Conservation (phyloP, 306 rosid genomes). For the Vigna trinervia region DNA sequence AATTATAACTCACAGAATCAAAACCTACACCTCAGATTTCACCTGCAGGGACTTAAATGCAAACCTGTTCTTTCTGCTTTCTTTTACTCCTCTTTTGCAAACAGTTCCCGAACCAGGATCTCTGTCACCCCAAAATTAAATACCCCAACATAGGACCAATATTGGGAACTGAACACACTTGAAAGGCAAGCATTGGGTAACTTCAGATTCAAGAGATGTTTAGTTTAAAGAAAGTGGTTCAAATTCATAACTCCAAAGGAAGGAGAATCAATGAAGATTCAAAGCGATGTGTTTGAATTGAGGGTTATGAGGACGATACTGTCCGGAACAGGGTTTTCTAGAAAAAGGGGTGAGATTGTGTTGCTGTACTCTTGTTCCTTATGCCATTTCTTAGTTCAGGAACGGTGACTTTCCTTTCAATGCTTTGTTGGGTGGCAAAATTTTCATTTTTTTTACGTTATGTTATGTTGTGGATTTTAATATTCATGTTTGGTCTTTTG, state of each 20-base stretch:
- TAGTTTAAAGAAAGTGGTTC: conserved; percentile 19
- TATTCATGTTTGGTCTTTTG: conserved; percentile 9
- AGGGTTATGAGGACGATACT: not conserved
- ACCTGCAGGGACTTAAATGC: conserved; percentile 44
- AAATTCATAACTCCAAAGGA: conserved; percentile 5
- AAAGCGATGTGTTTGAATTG: conserved; percentile 15
- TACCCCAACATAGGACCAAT: conserved; percentile 8
- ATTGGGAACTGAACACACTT: conserved; percentile 27
- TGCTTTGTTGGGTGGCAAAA: conserved; percentile 52
- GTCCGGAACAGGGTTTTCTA: conserved; percentile 33
- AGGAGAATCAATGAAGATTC: conserved; percentile 48
- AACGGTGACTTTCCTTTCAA: conserved; percentile 51
- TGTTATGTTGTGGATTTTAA: conserved; percentile 26
- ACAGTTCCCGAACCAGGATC: conserved; percentile 54
- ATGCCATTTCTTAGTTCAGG: conserved; percentile 12
- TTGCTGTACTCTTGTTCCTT: conserved; percentile 22
- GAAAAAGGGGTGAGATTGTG: not conserved
- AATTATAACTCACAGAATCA: conserved; percentile 27
- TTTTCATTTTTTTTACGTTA: not conserved
- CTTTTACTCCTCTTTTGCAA: conserved; percentile 23
- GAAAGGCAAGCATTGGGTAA: conserved; percentile 25
- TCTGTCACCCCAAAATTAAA: conserved; percentile 45
- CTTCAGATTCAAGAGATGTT: conserved; percentile 38
- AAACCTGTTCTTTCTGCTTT: conserved; percentile 30
- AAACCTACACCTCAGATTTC: conserved; percentile 40